Evolutionary conservation across 2,329 filamentous ascomycete genomes (phyloP).

Genomic region (Akanthomyces uredinophilus): DNA sequence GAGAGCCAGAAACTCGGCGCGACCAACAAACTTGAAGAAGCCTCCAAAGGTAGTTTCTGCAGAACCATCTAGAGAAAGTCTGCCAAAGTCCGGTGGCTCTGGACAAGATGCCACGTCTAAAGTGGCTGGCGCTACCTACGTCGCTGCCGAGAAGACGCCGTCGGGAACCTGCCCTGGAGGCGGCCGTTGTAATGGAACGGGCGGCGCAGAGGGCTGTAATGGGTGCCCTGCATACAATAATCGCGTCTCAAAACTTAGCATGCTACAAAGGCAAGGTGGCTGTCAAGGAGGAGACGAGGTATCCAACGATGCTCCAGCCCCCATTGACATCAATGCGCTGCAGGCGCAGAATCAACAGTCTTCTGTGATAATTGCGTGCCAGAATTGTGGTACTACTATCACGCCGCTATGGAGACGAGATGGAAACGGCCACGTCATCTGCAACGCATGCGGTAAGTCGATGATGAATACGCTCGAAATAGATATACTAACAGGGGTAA

Average conservation of each 20-base stretch:
- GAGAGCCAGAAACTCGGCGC: slow-evolving; percentile 85
- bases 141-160: slow-evolving; percentile 67
- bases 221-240: slow-evolving; percentile 98
- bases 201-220: slow-evolving; percentile 88
- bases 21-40: slow-evolving; percentile 86
- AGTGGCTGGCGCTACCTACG: slow-evolving; percentile 60
- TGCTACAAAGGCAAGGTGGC: slow-evolving; percentile 44
- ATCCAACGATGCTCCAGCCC: slow-evolving; percentile 14
- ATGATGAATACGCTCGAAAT: background rate
- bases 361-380: slow-evolving; percentile 72
- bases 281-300: slow-evolving; percentile 27
- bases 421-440: slow-evolving; percentile 92
- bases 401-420: slow-evolving; percentile 94
- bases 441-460: slow-evolving; percentile 89
- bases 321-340: slow-evolving; percentile 37
- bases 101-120: slow-evolving; percentile 37
- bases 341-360: slow-evolving; percentile 22
- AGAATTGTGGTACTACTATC: slow-evolving; percentile 95
- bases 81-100: slow-evolving; percentile 33
- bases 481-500: background rate
- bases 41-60: slow-evolving; percentile 49
- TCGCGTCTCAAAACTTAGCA: slow-evolving; percentile 76
- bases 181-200: slow-evolving; percentile 92
- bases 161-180: slow-evolving; percentile 92
- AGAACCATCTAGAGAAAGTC: slow-evolving; percentile 37